Evolutionary conservation across 2,329 filamentous ascomycete genomes (phyloP).

Genomic region (Xylaria multiplex): DNA sequence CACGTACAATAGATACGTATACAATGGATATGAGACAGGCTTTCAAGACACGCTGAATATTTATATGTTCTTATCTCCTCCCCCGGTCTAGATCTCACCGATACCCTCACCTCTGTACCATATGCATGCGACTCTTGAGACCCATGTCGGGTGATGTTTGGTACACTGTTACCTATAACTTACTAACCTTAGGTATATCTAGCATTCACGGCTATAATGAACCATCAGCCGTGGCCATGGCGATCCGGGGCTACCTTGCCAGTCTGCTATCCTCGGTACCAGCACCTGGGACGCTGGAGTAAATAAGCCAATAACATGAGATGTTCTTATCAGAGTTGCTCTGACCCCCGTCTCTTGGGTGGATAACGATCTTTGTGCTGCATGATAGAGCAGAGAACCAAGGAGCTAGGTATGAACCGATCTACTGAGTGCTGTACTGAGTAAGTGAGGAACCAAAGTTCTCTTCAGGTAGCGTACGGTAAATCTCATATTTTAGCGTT

Average conservation of each 20-base stretch:
- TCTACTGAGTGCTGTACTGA: not conserved
- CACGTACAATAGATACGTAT: not conserved
- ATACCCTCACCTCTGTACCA: not conserved
- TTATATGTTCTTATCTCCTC: constrained; percentile 29
- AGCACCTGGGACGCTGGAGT: constrained; percentile 7
- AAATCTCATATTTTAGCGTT: no score
- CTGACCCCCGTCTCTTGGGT: constrained; percentile 20
- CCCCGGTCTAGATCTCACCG: constrained; percentile 9
- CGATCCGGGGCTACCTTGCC: not conserved
- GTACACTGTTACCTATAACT: not conserved
- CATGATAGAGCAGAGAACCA: constrained; percentile 1
- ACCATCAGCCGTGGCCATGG: constrained; percentile 1
- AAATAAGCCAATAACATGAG: constrained; percentile 29
- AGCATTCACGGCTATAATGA: not conserved
- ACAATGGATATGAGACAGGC: not conserved
- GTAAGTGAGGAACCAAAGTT: no score
- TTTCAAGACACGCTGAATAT: constrained; percentile 9
- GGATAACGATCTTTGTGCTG: constrained; percentile 23
- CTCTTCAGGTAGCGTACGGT: no score
- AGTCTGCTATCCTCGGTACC: constrained; percentile 5
- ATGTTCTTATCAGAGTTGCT: constrained; percentile 25
- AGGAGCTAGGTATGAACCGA: no score
- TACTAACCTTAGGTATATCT: no score
- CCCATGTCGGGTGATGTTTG: constrained; percentile 24
- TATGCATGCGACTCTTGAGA: constrained; percentile 3